Base-by-base conservation (phyloP, 306 rosid genomes). In the Senna siamea region DNA sequence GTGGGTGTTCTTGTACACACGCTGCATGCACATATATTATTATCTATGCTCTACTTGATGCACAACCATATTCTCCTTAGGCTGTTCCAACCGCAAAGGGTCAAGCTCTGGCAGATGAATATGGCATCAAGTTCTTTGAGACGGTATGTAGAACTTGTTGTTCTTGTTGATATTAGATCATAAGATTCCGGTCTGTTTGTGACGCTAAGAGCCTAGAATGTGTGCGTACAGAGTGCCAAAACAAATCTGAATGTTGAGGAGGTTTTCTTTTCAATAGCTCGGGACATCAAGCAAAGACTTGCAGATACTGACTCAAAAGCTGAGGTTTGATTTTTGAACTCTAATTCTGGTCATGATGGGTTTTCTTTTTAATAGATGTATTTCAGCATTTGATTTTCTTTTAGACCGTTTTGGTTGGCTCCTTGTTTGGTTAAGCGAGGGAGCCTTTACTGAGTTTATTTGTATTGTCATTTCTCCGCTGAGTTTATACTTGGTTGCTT, bases 51-150 rank as follows among this genome's bases (percentile, higher is more conserved):
- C 26, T 57, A 65, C 67, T 77, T 66, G 65, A 70, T 62, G 15
- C 30, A 71, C 50, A 12, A 50, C 14, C 17, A 48, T 60, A 54
- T 37, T 63, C 56, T 80, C 61, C 77, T 69, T 83, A 90, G 96
- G 96, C 96, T 69, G 90, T 90, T 68, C 93, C 96, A 43, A 90
- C 96, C 38, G 80, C 93, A 22, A 90, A 86, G 88, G 96, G 96
- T 67, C 91, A 88, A 83, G 96, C 96, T 70, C 90, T 90, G 57
- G 93, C 93, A 37, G 96, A 88, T 23, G 96, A 88, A 76, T 88
- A 90, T 60, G 93, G 93, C 77, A 90, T 90, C 85, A 88, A 85
- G 76, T 90, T 90, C 82, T 90, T 90, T 34, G 96, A 90, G 89
- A 90, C 93, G 11, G 96, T 90, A 78, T 86, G 90, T 84, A 38